Evolutionary conservation across 176 grass and related monocot genomes (phyloP).

Genomic region (Rhynchospora tenuis): DNA sequence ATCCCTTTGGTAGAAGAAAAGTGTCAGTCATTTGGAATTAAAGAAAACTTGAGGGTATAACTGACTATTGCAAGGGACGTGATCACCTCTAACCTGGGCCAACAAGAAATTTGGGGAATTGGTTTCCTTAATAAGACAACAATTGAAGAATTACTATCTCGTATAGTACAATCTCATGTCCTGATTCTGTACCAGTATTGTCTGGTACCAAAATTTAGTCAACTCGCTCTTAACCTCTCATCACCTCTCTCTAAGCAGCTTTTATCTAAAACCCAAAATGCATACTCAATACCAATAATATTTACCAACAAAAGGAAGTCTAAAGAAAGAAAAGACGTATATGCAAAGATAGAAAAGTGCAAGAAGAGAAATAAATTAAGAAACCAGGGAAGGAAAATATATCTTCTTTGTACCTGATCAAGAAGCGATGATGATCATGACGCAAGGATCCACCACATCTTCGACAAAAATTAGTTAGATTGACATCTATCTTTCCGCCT

Average conservation of each 20-base stretch:
- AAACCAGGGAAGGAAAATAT: not conserved
- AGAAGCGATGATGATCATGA: not conserved
- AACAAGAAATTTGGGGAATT: conserved; percentile 66
- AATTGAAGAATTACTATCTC: not conserved
- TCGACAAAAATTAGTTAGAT: not conserved
- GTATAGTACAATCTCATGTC: not conserved
- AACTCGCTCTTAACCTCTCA: too few relatives aligned
- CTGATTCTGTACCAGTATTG: not conserved
- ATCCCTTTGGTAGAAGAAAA: conserved; percentile 55
- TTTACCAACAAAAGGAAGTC: not conserved
- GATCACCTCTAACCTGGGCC: conserved; percentile 58
- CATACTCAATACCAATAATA: not conserved
- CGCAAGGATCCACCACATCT: not conserved
- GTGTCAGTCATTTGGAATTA: conserved; percentile 43
- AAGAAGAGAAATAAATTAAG: not conserved
- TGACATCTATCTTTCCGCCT: not conserved
- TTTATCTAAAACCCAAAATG: too few relatives aligned
- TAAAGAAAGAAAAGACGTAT: not conserved
- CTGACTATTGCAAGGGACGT: conserved; percentile 37
- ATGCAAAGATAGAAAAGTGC: not conserved
- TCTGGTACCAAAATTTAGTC: not conserved
- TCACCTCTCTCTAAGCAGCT: too few relatives aligned
- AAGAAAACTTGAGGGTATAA: not conserved
- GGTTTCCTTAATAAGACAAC: conserved; percentile 12
- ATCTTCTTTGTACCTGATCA: conserved; percentile 2